These are phyloP conservation scores for Penicillium vulpinum DNA, from an alignment of 2,329 filamentous ascomycete species.

Conservation along the genomic window DNA sequence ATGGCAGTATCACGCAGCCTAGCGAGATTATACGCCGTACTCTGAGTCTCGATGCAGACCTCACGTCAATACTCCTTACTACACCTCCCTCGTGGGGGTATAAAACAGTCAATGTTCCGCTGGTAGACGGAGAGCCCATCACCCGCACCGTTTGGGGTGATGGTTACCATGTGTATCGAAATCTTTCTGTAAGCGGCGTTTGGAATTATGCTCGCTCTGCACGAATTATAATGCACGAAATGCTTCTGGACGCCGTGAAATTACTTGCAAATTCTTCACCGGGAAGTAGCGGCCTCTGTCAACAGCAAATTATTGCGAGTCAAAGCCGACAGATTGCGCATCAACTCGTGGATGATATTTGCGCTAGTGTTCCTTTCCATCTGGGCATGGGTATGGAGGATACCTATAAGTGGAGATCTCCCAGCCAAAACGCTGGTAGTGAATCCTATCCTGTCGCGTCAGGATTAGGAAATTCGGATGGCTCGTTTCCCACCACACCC, in stretches of 20 bases:
- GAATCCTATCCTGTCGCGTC: neutral
- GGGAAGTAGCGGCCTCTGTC: neutral
- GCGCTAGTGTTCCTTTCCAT: slow-evolving; percentile 15
- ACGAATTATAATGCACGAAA: slow-evolving; percentile 12
- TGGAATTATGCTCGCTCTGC: slow-evolving; percentile 14
- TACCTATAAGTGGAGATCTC: neutral
- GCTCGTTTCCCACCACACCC: neutral
- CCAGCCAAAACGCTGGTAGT: neutral
- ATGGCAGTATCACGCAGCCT: neutral
- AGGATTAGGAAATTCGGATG: neutral
- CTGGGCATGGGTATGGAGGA: slow-evolving; percentile 4
- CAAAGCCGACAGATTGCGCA: slow-evolving; percentile 2
- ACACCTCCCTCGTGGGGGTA: slow-evolving; percentile 6
- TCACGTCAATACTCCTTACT: slow-evolving; percentile 4
- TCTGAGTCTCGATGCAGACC: slow-evolving; percentile 7
- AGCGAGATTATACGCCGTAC: slow-evolving; percentile 4
- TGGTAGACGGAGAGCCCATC: neutral
- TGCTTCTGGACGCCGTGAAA: slow-evolving; percentile 4
- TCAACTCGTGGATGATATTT: slow-evolving; percentile 11
- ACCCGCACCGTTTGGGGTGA: slow-evolving; percentile 7
- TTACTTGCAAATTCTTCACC: neutral
- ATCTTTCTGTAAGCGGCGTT: slow-evolving; percentile 4
- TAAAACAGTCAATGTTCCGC: slow-evolving; percentile 1
- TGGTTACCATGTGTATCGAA: slow-evolving; percentile 9
- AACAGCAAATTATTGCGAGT: neutral